Base-by-base conservation (phyloP, 345 rosid species). In the Eucalyptus albens region DNA sequence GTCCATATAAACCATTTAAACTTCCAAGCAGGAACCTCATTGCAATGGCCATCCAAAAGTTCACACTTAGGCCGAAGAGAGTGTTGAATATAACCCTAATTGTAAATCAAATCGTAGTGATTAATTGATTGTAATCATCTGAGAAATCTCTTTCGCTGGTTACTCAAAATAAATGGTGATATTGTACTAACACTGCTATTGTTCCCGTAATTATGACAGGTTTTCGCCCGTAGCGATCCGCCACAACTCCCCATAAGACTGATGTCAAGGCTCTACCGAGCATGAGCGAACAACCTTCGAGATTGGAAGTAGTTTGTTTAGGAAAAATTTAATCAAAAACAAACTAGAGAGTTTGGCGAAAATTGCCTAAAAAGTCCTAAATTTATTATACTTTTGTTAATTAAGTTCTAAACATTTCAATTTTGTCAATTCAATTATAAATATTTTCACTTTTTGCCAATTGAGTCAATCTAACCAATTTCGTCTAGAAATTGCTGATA, bases 151-250 rank as follows among this genome's bases (percentile, higher is more conserved):
- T 72, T n/a, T 72, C 82, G 19, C 87, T 26, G 42, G 40, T 3
- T 27, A 33, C 37, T 7, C 19, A 55, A 82, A 37, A 50, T 33
- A 87, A 86, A 65, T 33, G 47, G 86, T 53, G 56, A 13, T 42
- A 17, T 88, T 67, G 88, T 50, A 93, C 99, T 95, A 89, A 98
- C 99, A 98, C 97, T 87, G 96, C 13, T 27, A 88, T 77, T 11
- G 94, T 95, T 89, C 98, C 99, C 2, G 95, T 89, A 29, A 98
- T 89, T 59, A 98, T 96, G 9, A 97, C 96, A 47, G 99, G 99
- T 90, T 94, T 98, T 92, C 99, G 93, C 87, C 99, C 99, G 86
- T 94, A 95, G 90, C 95, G 98, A 91, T 98, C 99, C 47, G 99
- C 96, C 77, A 97, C 91, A 8, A 96, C 8, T 87, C 99, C 99